A percentile compares a stretch with the other conserved stretches of the same genome.
Conservation (phyloP, 2,329 filamentous ascomycete genomes). For the Uncinocarpus reesii region DNA sequence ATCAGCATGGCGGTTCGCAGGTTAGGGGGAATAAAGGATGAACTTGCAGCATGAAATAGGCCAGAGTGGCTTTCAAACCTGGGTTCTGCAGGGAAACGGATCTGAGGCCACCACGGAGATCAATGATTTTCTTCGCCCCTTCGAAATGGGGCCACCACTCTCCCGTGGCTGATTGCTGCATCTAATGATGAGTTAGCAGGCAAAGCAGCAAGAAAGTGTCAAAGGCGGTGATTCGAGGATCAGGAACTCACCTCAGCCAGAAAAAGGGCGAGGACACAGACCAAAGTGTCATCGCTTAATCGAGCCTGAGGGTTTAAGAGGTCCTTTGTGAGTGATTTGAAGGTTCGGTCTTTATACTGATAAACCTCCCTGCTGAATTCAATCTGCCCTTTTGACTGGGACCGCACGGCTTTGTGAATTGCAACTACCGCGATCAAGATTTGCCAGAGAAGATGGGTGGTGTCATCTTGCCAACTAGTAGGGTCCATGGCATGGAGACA, state of each 20-base stretch:
- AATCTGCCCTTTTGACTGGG: slow-evolving; percentile 12
- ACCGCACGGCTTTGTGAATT: slow-evolving; percentile 15
- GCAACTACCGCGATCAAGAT: slow-evolving; percentile 15
- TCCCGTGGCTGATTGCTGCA: slow-evolving; percentile 15
- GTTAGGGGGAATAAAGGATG: not conserved
- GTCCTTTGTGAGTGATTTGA: slow-evolving; percentile 8
- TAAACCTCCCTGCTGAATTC: slow-evolving; percentile 14
- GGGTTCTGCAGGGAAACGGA: slow-evolving; percentile 11
- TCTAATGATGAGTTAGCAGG: slow-evolving; percentile 9
- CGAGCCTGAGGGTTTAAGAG: slow-evolving; percentile 12
- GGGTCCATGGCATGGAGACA: slow-evolving; percentile 10
- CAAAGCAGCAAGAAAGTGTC: not conserved
- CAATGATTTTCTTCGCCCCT: slow-evolving; percentile 18
- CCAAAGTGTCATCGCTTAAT: slow-evolving; percentile 14
- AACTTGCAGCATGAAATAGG: slow-evolving; percentile 17
- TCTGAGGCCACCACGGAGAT: slow-evolving; percentile 17
- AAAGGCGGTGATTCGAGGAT: too few species aligned
- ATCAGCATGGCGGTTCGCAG: not conserved
- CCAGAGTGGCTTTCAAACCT: slow-evolving; percentile 5
- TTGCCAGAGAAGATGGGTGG: slow-evolving; percentile 13
- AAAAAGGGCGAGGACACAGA: slow-evolving; percentile 15
- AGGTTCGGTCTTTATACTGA: slow-evolving; percentile 14
- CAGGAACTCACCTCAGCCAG: slow-evolving; percentile 14
- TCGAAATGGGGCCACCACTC: slow-evolving; percentile 19
- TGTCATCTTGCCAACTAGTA: slow-evolving; percentile 15